Percentiles rank a stretch among this genome's conserved stretches.
These are phyloP conservation scores for Cladochytrium replicatum DNA, from an alignment of 192 early-diverging fungal species.

Conservation along the genomic window DNA sequence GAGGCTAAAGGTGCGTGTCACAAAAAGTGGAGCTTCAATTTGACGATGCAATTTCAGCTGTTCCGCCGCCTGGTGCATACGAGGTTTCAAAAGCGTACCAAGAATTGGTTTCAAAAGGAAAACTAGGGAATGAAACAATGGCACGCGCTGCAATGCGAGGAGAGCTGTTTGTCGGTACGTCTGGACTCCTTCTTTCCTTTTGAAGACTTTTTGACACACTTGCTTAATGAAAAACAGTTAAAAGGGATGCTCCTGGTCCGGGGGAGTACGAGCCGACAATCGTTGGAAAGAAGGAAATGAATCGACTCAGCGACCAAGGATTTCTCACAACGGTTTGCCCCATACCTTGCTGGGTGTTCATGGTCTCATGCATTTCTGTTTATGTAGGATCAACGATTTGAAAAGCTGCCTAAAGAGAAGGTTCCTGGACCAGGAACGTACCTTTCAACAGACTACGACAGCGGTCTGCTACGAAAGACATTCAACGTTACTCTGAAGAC, in stretches of 20 bases:
- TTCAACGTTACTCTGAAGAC: conserved; percentile 44
- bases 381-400: conserved; percentile 29
- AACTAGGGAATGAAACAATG: conserved; percentile 19
- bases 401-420: background rate
- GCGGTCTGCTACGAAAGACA: conserved; percentile 33
- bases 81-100: conserved; percentile 35
- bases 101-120: conserved; percentile 20
- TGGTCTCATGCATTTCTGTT: background rate
- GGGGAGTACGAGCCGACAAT: conserved; percentile 29
- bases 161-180: conserved; percentile 35
- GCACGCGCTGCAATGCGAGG: conserved; percentile 23
- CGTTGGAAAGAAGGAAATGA: conserved; percentile 9
- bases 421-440: conserved; percentile 40
- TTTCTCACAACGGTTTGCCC: conserved; percentile 33
- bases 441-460: conserved; percentile 24
- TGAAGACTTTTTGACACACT: background rate
- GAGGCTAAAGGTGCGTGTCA: conserved; percentile 3
- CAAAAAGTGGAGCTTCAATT: background rate
- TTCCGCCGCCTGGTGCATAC: conserved; percentile 47
- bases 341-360: background rate
- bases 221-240: conserved; percentile 13
- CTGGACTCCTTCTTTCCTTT: background rate
- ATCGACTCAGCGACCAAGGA: conserved; percentile 7
- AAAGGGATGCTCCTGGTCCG: conserved; percentile 32
- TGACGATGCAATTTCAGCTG: conserved; percentile 5